Base-by-base conservation (phyloP, 768 basidiomycete genomes). In the Pholiota conissans region DNA sequence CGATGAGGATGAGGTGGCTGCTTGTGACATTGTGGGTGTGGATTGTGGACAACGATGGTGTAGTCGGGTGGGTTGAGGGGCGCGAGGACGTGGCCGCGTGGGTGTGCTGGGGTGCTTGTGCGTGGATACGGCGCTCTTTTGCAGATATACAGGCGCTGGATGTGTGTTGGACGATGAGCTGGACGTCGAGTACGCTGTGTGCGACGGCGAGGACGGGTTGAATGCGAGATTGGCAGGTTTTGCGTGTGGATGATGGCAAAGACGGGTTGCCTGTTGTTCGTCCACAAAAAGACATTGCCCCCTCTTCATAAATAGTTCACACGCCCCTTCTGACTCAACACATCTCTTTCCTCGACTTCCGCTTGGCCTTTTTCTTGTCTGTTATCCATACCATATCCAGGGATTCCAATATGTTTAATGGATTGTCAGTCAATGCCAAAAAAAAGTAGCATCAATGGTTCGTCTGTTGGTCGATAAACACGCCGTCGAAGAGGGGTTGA, bases 1-100 rank as follows among this genome's bases (percentile, higher is more conserved):
- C 40, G 68, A 69, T 39, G 65, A 66, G 11, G 68, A 69, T 34
- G 64, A 63, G 13, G 66, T 62, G 30, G 65, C 60, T 65, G 65
- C 22, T 60, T 67, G 64, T 20, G 68, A 64, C 68, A 69, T 67
- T 45, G 45, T 57, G 63, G 47, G 30, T 45, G 40, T 29, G 40
- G 47, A 32, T 6, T 6, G 7, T 6, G 13, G 30, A 32, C 52
- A 56, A 52, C 30, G 45, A 22, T 45, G n/a, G 39, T 26, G 30
- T 29, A 46, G 34, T 35, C 30, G 42, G 62, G 37, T 20, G 46
- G 30, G 22, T n/a, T 34, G 51, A 40, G 46, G 62, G 26, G 39
- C 48, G 46, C 58, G n/a, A 55, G 49, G 63, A 61, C 60, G 63
- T 59, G 60, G 62, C 61, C 45, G 24, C 13, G 16, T 28, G 55